Evolutionary conservation across 352 stramenopile genomes (phyloP).

Genomic region (Phytophthora pluvialis): DNA sequence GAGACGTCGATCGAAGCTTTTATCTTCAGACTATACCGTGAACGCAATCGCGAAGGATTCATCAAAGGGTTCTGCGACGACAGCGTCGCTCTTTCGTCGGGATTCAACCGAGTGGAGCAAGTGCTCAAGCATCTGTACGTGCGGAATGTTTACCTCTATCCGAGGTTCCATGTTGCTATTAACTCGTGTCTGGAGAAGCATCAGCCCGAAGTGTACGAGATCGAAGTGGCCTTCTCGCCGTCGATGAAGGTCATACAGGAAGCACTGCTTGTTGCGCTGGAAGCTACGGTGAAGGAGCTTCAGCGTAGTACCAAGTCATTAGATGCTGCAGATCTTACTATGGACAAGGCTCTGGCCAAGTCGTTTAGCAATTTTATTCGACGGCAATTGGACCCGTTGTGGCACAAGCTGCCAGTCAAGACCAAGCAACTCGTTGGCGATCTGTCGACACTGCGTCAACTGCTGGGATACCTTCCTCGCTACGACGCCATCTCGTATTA

Average conservation of each 20-base stretch:
- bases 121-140: slow-evolving; percentile 95
- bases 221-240: slow-evolving; percentile 92
- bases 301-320: slow-evolving; percentile 88
- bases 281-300: slow-evolving; percentile 94
- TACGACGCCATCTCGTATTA: slow-evolving; percentile 98
- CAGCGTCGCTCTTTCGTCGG: slow-evolving; percentile 85
- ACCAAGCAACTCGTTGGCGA: slow-evolving; percentile 95
- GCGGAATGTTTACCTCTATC: slow-evolving; percentile 93
- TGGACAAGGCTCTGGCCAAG: slow-evolving; percentile 95
- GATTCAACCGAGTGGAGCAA: slow-evolving; percentile 96
- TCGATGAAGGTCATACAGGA: slow-evolving; percentile 95
- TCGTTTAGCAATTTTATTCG: slow-evolving; percentile 69
- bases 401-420: slow-evolving; percentile 93
- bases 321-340: slow-evolving; percentile 84
- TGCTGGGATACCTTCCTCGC: slow-evolving; percentile 93
- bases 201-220: slow-evolving; percentile 94
- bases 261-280: slow-evolving; percentile 92
- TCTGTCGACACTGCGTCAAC: slow-evolving; percentile 73
- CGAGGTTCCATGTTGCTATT: slow-evolving; percentile 95
- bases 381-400: slow-evolving; percentile 96
- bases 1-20: slow-evolving; percentile 97
- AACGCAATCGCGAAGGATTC: slow-evolving; percentile 91
- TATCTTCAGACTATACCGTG: slow-evolving; percentile 95
- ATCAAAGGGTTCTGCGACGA: slow-evolving; percentile 98
- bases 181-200: slow-evolving; percentile 83